Conservation (phyloP, 2,329 filamentous ascomycete species). For the Ophiostoma novo-ulmi region DNA sequence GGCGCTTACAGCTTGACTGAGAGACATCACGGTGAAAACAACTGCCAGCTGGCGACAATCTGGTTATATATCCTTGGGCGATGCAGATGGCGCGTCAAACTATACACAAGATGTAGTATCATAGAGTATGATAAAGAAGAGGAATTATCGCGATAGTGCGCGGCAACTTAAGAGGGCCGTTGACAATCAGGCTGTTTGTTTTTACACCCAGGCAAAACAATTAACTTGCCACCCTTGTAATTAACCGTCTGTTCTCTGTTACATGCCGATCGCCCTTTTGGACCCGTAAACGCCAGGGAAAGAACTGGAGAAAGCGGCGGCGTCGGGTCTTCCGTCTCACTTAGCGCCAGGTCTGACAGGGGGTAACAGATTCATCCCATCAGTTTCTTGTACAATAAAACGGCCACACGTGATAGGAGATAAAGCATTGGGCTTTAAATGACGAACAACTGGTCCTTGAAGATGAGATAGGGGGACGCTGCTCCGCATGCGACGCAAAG, state of each 20-base stretch:
- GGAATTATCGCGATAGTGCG: not conserved
- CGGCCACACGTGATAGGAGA: not conserved
- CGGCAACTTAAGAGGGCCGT: not conserved
- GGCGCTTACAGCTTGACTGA: not conserved
- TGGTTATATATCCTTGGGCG: not conserved
- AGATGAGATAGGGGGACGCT: not conserved
- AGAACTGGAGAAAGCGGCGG: not conserved
- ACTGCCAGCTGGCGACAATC: not conserved
- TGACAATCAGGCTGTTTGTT: no score
- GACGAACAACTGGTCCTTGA: not conserved
- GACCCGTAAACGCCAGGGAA: not conserved
- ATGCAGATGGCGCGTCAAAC: not conserved
- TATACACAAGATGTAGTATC: not conserved
- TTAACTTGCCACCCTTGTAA: not conserved
- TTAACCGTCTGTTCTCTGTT: not conserved
- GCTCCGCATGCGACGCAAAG: not conserved
- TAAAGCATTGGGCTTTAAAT: not conserved
- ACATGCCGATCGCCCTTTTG: not conserved
- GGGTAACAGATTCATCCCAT: not conserved
- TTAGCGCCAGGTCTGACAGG: slow-evolving; percentile 1
- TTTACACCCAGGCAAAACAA: not conserved
- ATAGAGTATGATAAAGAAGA: not conserved
- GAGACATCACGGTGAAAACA: not conserved
- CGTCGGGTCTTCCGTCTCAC: slow-evolving; percentile 8
- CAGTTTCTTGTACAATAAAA: not conserved